Evolutionary conservation across 148 eudicot species (phyloP).

Genomic region (Cornus suecica): DNA sequence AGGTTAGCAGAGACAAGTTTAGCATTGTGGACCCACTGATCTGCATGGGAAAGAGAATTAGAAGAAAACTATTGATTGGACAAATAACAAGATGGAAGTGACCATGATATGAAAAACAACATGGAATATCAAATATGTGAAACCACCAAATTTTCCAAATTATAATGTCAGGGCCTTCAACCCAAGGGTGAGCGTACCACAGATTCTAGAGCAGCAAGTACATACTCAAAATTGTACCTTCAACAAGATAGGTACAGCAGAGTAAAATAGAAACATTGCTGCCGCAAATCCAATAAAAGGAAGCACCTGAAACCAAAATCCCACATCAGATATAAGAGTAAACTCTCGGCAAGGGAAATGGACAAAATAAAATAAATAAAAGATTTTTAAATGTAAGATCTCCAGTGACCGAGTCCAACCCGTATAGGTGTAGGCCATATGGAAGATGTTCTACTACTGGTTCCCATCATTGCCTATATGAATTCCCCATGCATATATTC

Average conservation of each 20-base stretch:
- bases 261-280: conserved; percentile 89
- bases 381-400: background rate
- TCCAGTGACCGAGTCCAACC: background rate
- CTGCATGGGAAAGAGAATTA: conserved; percentile 32
- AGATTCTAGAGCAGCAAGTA: background rate
- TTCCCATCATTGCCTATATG: background rate
- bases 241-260: conserved; percentile 70
- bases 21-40: conserved; percentile 84
- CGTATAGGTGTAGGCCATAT: background rate
- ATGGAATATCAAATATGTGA: too few relatives aligned
- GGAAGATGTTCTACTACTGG: background rate
- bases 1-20: conserved; percentile 73
- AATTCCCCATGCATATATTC: too few relatives aligned
- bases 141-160: background rate
- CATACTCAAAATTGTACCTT: conserved; percentile 50
- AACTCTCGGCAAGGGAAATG: background rate
- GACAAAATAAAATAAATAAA: background rate
- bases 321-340: background rate
- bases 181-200: background rate
- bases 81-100: background rate
- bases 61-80: background rate
- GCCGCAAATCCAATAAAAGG: conserved; percentile 74
- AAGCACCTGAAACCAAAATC: conserved; percentile 41
- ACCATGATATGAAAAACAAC: too few relatives aligned
- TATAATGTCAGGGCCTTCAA: background rate